Conservation (phyloP, 1,284 basidiomycete species). For the Entoloma clypeatum region DNA sequence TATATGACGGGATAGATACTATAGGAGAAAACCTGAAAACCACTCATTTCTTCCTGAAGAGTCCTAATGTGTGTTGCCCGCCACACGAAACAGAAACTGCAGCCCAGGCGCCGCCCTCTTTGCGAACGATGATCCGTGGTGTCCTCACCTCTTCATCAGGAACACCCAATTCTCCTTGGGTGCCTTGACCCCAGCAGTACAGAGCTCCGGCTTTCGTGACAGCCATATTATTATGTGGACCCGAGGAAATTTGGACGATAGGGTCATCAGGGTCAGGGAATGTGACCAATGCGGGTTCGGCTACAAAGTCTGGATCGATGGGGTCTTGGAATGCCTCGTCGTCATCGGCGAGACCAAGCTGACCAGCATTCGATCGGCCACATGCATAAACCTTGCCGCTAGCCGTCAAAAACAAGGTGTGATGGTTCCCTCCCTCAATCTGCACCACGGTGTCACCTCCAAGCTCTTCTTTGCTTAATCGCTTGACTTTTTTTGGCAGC, state of each 20-base stretch:
- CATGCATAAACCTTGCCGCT: slow-evolving; percentile 83
- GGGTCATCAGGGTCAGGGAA: slow-evolving; percentile 73
- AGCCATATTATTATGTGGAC: slow-evolving; percentile 81
- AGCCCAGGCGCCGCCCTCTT: slow-evolving; percentile 62
- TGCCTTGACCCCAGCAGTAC: slow-evolving; percentile 86
- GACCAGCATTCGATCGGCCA: slow-evolving; percentile 75
- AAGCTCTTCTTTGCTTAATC: slow-evolving; percentile 65
- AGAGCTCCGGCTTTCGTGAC: slow-evolving; percentile 74
- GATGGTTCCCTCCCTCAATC: slow-evolving; percentile 79
- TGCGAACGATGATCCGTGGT: slow-evolving; percentile 62
- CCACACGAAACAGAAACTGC: slow-evolving; percentile 62
- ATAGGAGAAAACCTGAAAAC: slow-evolving; percentile 1
- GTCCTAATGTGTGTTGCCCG: slow-evolving; percentile 67
- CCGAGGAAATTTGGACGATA: slow-evolving; percentile 72
- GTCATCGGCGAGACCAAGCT: slow-evolving; percentile 71
- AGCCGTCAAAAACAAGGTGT: slow-evolving; percentile 83
- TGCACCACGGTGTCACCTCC: slow-evolving; percentile 66
- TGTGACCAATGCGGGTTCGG: slow-evolving; percentile 59
- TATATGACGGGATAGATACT: neutral
- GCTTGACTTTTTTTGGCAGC: slow-evolving; percentile 64
- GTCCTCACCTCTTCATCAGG: slow-evolving; percentile 56
- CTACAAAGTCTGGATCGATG: slow-evolving; percentile 50
- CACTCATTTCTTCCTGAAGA: slow-evolving; percentile 56
- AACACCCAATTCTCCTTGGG: slow-evolving; percentile 66
- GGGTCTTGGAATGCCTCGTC: slow-evolving; percentile 51